A percentile compares a stretch with the other conserved stretches of the same genome.
Evolutionary conservation across 225 moss, liverwort and hornwort genomes (phyloP).

Genomic region (Rhytidiadelphus loreus): DNA sequence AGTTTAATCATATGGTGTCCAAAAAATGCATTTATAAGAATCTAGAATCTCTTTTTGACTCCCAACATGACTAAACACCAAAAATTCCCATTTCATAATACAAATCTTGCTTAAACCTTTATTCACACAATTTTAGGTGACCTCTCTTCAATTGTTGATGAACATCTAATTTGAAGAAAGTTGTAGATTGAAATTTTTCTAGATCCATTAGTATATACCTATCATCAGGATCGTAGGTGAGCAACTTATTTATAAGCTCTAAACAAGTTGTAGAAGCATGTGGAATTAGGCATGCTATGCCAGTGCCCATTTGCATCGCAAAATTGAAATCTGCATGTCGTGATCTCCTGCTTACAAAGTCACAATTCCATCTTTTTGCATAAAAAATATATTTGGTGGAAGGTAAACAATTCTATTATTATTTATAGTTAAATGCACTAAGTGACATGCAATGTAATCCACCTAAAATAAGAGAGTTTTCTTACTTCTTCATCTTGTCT

Average conservation of each 20-base stretch:
- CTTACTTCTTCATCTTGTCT: conserved; percentile 73
- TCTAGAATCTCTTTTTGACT: too few species aligned
- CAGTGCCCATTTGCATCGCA: conserved; percentile 33
- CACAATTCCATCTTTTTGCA: background rate
- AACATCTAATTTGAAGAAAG: background rate
- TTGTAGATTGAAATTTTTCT: background rate
- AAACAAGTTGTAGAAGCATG: conserved; percentile 59
- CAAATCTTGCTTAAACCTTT: background rate
- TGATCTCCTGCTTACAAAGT: conserved; percentile 61
- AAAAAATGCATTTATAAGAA: background rate
- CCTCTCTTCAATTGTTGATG: background rate
- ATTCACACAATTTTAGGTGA: rapidly evolving
- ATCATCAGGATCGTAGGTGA: conserved; percentile 64
- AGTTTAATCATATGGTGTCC: background rate
- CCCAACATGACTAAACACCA: background rate
- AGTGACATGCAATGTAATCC: background rate
- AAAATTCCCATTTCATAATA: rapidly evolving
- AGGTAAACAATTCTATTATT: too few species aligned
- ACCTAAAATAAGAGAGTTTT: background rate
- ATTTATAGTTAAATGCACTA: too few species aligned
- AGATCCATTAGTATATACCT: conserved; percentile 25
- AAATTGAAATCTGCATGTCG: conserved; percentile 73
- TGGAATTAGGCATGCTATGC: conserved; percentile 58
- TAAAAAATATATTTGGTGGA: background rate
- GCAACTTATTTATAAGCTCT: conserved; percentile 60